These are phyloP conservation scores for Leccinum huronense DNA, from an alignment of 1,284 basidiomycete genomes.

Conservation along the genomic window DNA sequence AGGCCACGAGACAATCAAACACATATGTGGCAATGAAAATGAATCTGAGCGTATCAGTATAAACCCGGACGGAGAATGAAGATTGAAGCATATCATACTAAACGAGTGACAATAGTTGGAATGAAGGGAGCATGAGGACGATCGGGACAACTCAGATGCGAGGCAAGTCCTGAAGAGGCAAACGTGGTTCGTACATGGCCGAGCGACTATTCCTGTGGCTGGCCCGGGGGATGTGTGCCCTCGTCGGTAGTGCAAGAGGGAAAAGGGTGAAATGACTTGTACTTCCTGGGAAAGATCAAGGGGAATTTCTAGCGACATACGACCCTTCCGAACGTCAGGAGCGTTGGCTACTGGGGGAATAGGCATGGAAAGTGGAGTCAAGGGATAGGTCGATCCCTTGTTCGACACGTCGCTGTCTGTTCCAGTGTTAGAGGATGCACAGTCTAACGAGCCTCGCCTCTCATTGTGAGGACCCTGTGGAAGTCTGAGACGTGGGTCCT, in stretches of 20 bases:
- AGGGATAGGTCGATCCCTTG: conserved; percentile 12
- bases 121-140: background rate
- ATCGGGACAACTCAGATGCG: conserved; percentile 6
- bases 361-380: conserved; percentile 11
- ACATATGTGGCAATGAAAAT: too few species aligned
- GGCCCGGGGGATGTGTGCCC: conserved; percentile 6
- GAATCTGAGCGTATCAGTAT: too few species aligned
- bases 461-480: background rate
- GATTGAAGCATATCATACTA: background rate
- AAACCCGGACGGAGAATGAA: too few species aligned
- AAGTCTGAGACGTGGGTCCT: background rate
- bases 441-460: background rate
- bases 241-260: conserved; percentile 5
- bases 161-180: conserved; percentile 13
- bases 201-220: conserved; percentile 1
- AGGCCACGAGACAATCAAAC: too few species aligned
- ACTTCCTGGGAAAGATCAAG: background rate
- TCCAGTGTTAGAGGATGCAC: background rate
- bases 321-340: background rate
- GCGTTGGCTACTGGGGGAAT: too few species aligned
- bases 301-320: background rate
- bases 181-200: background rate
- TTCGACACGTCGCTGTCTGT: conserved; percentile 5
- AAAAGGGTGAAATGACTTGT: background rate
- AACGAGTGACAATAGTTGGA: conserved; percentile 26